phyloP scores from a whole-genome alignment of 192 early-diverging fungal species.

The Umbelopsis sp. region DNA sequence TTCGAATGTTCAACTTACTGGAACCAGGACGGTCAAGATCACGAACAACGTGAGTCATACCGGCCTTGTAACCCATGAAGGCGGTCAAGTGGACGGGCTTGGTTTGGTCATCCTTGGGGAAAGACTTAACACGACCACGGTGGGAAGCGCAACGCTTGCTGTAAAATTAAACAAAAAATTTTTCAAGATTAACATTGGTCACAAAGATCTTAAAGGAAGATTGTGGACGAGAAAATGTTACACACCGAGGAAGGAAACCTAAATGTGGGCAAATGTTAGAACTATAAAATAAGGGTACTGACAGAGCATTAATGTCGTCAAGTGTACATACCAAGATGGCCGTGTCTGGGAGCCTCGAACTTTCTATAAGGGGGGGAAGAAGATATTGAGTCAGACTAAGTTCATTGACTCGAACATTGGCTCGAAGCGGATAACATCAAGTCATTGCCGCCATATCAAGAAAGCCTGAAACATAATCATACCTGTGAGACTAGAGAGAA shows the following conservation, averaged over 20 bases:
- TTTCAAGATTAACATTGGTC: conserved; percentile 9
- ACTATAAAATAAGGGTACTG: background rate
- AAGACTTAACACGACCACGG: conserved; percentile 97
- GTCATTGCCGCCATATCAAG: conserved; percentile 7
- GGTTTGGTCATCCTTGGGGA: conserved; percentile 96
- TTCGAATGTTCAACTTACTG: conserved; percentile 54
- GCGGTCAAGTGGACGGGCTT: conserved; percentile 98
- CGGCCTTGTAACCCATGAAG: conserved; percentile 99
- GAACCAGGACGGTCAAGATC: conserved; percentile 98
- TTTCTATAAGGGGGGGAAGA: conserved; percentile 82
- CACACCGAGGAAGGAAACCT: conserved; percentile 21
- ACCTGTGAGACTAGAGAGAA: conserved; percentile 16
- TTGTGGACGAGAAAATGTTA: conserved; percentile 6
- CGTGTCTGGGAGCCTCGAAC: conserved; percentile 98
- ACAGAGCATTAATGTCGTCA: background rate
- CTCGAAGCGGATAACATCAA: conserved; percentile 13
- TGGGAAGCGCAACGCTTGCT: conserved; percentile 90
- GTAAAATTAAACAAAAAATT: background rate
- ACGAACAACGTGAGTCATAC: conserved; percentile 99
- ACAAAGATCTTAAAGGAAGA: conserved; percentile 38
- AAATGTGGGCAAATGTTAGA: conserved; percentile 25
- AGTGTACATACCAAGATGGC: conserved; percentile 64
- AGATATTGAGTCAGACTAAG: conserved; percentile 10
- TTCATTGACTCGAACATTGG: conserved; percentile 17
- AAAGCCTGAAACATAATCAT: conserved; percentile 13